These are phyloP conservation scores for Discostella stelligeroides DNA, from an alignment of 108 stramenopile species.

Conservation along the genomic window DNA sequence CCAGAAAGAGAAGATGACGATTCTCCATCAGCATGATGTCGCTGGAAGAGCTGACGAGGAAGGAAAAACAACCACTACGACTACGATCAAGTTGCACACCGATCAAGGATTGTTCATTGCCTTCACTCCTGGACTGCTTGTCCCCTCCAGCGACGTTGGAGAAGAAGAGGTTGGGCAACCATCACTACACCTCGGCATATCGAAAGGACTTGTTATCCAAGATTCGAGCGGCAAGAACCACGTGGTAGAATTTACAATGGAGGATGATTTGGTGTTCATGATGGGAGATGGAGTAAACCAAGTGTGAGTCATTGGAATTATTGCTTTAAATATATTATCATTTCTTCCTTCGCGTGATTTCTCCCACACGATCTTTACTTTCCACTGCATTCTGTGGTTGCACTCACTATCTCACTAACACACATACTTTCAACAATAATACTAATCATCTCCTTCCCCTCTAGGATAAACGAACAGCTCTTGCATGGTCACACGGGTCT, in stretches of 20 bases:
- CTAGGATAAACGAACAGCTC: conserved; percentile 47
- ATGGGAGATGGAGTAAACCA: conserved; percentile 87
- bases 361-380: too few relatives aligned
- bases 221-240: conserved; percentile 41
- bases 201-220: conserved; percentile 36
- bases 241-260: conserved; percentile 53
- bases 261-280: conserved; percentile 75
- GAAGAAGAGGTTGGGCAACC: neutral
- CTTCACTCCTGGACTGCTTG: conserved; percentile 68
- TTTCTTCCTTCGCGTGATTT: neutral
- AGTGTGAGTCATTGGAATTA: conserved; percentile 31
- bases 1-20: conserved; percentile 18
- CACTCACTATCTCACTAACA: neutral
- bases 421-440: neutral
- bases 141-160: neutral
- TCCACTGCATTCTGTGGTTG: too few relatives aligned
- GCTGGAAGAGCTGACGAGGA: too few relatives aligned
- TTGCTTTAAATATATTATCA: neutral
- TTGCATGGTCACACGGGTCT: conserved; percentile 30
- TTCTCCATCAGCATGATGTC: neutral
- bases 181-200: conserved; percentile 1
- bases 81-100: conserved; percentile 71
- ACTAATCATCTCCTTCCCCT: too few relatives aligned
- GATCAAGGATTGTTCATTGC: conserved; percentile 85
- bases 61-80: neutral